Base-by-base conservation (phyloP, 1,139 yeast genomes). In the Arxiozyma slooffiae region DNA sequence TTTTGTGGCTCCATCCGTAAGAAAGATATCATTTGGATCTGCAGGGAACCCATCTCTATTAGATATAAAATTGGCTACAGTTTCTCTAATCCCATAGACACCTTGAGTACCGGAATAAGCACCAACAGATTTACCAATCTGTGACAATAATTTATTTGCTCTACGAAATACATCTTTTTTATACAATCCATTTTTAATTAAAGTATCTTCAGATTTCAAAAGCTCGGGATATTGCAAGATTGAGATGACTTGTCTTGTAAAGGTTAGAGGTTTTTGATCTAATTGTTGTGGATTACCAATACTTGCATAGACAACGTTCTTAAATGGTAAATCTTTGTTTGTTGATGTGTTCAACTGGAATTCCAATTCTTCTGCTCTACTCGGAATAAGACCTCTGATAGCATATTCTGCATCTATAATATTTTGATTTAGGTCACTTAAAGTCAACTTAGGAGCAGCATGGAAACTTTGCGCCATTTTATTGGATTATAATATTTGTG, bases 211-310 rank as follows among this genome's bases (percentile, higher is more conserved):
- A 3, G 56, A 49, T 11, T 52, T 49, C 47, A 89, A 62, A 51
- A 90, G 69, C 26, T 75, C 77, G 0, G 97, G 97, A 64, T 87
- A 84, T 69, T 92, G 96, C 60, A 90, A 71, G 45, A 90, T 71
- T 0, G 96, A 79, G 53, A 90, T 73, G 5, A 89, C 96, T 66
- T 90, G 95, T 62, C 98, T 78, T 69, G 87, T 88, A 75, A 94
- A 92, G 11, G 96, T 86, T 62, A 92, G 75, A 2, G 98, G 98
- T 61, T 82, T 78, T 69, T 92, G 98, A 61, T 86, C 92, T 62
- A 92, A 75, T 66, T 89, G 97, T 68, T 92, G 98, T 1, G 98
- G 98, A 67, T 92, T 92, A 41, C 98, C 98, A 56, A 92, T 92
- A 67, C 90, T 92, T 55, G 96, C 94, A 61, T 80, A 80, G 62